A percentile compares a stretch with the other conserved stretches of the same genome.
These are phyloP conservation scores for Grosmannia serpens DNA, from an alignment of 2,329 filamentous ascomycete genomes.

Conservation along the genomic window DNA sequence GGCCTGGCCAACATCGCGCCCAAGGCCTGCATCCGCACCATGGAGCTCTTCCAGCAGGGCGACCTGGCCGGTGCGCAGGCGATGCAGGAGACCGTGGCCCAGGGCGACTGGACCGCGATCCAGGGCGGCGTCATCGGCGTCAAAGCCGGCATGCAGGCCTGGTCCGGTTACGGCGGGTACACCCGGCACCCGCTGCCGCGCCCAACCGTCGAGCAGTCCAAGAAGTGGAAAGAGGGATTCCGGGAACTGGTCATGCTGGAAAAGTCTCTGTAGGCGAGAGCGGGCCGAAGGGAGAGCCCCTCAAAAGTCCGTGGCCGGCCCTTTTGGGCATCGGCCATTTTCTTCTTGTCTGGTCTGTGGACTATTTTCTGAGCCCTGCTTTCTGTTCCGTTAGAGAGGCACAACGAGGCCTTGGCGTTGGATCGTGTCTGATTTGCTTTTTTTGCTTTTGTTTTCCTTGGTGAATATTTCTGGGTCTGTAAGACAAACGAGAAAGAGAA, in stretches of 20 bases:
- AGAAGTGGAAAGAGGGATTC: conserved; percentile 44
- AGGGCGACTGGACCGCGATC: conserved; percentile 63
- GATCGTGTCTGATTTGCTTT: no score
- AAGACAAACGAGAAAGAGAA: neutral
- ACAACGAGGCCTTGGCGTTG: no score
- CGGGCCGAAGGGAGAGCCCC: no score
- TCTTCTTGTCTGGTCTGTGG: no score
- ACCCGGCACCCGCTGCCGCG: conserved; percentile 37
- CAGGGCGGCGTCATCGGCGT: conserved; percentile 61
- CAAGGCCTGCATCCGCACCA: conserved; percentile 49
- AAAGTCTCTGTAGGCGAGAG: conserved; percentile 28
- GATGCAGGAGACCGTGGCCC: conserved; percentile 53
- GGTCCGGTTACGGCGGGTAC: conserved; percentile 53
- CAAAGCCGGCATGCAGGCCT: conserved; percentile 55
- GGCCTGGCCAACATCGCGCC: conserved; percentile 63
- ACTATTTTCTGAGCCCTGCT: no score
- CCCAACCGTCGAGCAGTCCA: conserved; percentile 35
- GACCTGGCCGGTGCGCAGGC: conserved; percentile 47
- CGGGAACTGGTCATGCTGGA: conserved; percentile 39
- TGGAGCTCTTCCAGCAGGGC: conserved; percentile 48
- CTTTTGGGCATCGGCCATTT: no score
- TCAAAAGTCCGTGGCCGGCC: no score
- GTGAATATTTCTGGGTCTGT: no score
- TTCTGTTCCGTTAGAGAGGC: no score
- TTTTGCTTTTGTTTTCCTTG: no score